A percentile compares a stretch with the other conserved stretches of the same genome.
Conservation (phyloP, 176 grass and related monocot genomes). For the Musa beccarii region DNA sequence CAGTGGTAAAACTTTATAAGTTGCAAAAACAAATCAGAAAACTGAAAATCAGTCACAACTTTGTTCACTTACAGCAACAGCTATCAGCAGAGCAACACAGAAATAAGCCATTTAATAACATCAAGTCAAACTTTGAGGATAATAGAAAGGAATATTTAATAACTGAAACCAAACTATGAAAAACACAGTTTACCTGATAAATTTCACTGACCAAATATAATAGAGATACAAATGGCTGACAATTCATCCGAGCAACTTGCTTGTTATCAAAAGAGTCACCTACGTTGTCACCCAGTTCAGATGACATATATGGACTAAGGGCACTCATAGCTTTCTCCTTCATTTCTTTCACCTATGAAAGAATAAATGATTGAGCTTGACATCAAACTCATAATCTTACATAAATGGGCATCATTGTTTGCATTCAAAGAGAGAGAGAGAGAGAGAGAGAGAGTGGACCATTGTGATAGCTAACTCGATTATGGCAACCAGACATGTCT, state of each 20-base stretch:
- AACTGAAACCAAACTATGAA: neutral
- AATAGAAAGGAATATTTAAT: neutral
- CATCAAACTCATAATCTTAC: neutral
- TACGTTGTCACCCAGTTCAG: slow-evolving; percentile 24
- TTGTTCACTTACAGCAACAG: too few relatives aligned
- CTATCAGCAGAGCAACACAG: neutral
- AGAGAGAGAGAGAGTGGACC: neutral
- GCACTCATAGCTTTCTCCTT: slow-evolving; percentile 89
- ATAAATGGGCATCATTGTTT: neutral
- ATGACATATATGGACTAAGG: slow-evolving; percentile 49
- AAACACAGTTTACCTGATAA: slow-evolving; percentile 50
- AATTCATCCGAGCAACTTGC: slow-evolving; percentile 31
- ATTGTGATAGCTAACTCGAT: neutral
- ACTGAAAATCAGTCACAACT: too few relatives aligned
- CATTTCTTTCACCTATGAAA: slow-evolving; percentile 85
- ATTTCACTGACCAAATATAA: slow-evolving; percentile 83
- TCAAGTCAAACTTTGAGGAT: neutral
- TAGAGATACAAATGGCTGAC: slow-evolving; percentile 73
- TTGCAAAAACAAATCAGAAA: neutral
- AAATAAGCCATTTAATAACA: neutral
- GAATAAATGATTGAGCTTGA: slow-evolving; percentile 1
- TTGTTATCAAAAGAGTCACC: slow-evolving; percentile 39
- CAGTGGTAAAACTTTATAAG: neutral
- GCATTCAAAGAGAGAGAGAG: neutral
- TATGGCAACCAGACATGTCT: neutral